Conservation (phyloP, 495 filamentous ascomycete genomes). For the Glutinoglossum americanum region DNA sequence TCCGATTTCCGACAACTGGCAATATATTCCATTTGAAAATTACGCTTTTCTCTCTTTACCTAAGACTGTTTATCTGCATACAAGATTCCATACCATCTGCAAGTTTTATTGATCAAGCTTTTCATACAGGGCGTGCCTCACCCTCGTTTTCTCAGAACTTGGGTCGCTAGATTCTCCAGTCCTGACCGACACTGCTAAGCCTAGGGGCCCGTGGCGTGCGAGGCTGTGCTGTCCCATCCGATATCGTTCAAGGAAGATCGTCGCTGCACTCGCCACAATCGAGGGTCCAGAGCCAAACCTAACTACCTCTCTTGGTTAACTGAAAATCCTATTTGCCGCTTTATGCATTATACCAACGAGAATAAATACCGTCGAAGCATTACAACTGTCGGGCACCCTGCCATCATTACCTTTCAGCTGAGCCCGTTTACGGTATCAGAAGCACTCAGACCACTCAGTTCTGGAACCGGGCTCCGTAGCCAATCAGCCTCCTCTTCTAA, state of each 20-base stretch:
- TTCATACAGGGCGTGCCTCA: neutral
- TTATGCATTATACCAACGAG: neutral
- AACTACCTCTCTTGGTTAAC: neutral
- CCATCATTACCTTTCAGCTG: neutral
- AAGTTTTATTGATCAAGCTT: neutral
- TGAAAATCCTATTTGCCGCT: neutral
- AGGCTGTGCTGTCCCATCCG: neutral
- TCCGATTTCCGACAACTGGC: neutral
- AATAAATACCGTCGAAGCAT: neutral
- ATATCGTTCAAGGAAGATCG: slow-evolving; percentile 1
- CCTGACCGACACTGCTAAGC: neutral
- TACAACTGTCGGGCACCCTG: neutral
- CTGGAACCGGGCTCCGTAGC: neutral
- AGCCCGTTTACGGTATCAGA: neutral
- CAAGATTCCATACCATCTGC: neutral
- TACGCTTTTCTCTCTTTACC: neutral
- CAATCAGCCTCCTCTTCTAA: neutral
- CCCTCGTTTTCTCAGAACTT: neutral
- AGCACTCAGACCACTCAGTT: neutral
- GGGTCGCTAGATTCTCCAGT: neutral
- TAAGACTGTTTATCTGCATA: neutral
- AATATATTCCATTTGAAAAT: neutral
- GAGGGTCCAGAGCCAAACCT: neutral
- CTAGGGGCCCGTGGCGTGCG: neutral
- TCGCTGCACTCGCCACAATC: slow-evolving; percentile 1